Conservation (phyloP, 768 basidiomycete species). For the Boletus tomentosulus region DNA sequence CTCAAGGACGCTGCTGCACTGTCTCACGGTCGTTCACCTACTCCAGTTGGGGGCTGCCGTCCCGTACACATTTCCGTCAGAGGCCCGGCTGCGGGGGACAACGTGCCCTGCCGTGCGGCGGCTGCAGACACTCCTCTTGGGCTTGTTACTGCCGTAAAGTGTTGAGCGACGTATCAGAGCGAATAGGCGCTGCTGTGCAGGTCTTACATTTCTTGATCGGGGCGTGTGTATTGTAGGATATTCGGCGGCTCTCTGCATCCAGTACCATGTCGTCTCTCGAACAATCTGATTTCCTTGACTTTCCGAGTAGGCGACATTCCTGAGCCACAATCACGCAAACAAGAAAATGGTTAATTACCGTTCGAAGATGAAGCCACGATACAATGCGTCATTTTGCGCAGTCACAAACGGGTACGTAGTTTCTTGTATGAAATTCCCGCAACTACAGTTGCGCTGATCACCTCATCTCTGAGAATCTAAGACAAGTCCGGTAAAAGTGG, state of each 20-base stretch:
- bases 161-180: neutral
- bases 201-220: neutral
- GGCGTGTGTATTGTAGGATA: neutral
- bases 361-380: neutral
- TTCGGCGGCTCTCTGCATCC: neutral
- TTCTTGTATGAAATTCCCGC: neutral
- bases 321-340: neutral
- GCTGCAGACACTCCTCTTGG: neutral
- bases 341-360: neutral
- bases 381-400: neutral
- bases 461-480: neutral
- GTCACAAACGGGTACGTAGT: neutral
- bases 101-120: neutral
- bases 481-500: neutral
- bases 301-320: neutral
- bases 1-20: constrained; percentile 18
- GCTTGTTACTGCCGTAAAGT: neutral
- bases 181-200: neutral
- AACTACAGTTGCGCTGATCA: neutral
- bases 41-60: neutral
- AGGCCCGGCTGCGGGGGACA: neutral
- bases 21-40: neutral
- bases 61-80: neutral
- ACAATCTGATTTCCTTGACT: neutral
- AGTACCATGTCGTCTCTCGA: neutral